Evolutionary conservation across 2,329 filamentous ascomycete species (phyloP).

Genomic region (Penicillium hordei): DNA sequence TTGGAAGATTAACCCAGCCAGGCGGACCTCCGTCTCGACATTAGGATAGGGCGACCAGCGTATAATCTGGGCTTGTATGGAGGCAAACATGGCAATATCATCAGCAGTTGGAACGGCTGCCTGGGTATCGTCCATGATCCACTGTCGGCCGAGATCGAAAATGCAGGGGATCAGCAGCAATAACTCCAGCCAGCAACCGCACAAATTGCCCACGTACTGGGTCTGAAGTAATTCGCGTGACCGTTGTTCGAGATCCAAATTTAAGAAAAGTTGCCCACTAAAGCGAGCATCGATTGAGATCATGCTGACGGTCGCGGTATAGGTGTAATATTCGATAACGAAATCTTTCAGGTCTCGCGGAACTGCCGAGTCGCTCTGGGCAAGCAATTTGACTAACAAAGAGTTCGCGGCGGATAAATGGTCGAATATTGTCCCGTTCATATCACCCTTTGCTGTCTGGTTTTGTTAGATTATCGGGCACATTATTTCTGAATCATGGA

Average conservation of each 20-base stretch:
- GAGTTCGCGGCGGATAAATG: constrained; percentile 49
- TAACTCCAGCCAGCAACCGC: constrained; percentile 34
- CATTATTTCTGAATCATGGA: background rate
- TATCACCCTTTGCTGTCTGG: constrained; percentile 47
- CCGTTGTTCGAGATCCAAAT: constrained; percentile 48
- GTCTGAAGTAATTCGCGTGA: constrained; percentile 28
- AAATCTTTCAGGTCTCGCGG: constrained; percentile 46
- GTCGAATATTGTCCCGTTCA: constrained; percentile 49
- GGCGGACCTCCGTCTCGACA: constrained; percentile 39
- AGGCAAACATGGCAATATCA: constrained; percentile 47
- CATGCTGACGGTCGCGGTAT: constrained; percentile 51
- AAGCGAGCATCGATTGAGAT: constrained; percentile 44
- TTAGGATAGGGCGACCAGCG: constrained; percentile 41
- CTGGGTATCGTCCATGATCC: constrained; percentile 32
- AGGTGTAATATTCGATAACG: constrained; percentile 52
- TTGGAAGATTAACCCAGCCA: constrained; percentile 48
- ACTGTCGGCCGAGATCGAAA: constrained; percentile 37
- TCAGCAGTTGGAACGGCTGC: constrained; percentile 36
- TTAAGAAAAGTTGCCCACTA: constrained; percentile 31
- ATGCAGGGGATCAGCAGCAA: constrained; percentile 34
- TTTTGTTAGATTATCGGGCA: background rate
- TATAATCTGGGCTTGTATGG: constrained; percentile 46
- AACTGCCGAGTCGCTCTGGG: constrained; percentile 32
- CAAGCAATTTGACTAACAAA: constrained; percentile 42
- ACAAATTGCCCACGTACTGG: constrained; percentile 33